These are phyloP conservation scores for Apiosordaria backusii DNA, from an alignment of 495 filamentous ascomycete genomes.

Conservation along the genomic window DNA sequence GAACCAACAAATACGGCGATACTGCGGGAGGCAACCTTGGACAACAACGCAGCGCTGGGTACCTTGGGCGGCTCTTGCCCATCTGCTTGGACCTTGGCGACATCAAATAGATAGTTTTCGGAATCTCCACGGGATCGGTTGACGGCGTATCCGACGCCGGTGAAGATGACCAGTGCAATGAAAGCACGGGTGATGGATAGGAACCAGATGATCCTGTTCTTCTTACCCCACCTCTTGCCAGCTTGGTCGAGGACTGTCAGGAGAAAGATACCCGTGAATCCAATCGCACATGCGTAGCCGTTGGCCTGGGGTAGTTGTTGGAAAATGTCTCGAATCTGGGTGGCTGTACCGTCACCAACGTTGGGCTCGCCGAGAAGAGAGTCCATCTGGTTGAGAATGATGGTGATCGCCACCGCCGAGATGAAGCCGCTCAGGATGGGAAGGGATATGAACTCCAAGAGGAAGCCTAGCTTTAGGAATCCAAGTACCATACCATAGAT, in stretches of 20 bases:
- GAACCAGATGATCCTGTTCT: constrained; percentile 42
- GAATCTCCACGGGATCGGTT: constrained; percentile 40
- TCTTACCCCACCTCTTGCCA: constrained; percentile 46
- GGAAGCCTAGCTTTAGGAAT: constrained; percentile 49
- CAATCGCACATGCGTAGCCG: constrained; percentile 43
- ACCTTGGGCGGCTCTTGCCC: constrained; percentile 41
- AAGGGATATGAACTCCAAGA: constrained; percentile 51
- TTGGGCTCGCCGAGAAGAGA: constrained; percentile 43
- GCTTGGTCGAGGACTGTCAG: constrained; percentile 42
- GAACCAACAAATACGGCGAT: constrained; percentile 47
- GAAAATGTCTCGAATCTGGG: constrained; percentile 44
- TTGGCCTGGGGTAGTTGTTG: constrained; percentile 38
- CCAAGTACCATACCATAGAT: constrained; percentile 49
- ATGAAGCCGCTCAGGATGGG: constrained; percentile 52
- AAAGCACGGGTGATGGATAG: constrained; percentile 45
- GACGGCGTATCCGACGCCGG: constrained; percentile 45
- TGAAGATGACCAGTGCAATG: constrained; percentile 46
- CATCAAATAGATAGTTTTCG: constrained; percentile 35
- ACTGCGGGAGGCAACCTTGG: constrained; percentile 36
- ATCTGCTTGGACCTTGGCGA: constrained; percentile 43
- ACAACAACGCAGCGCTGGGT: constrained; percentile 33
- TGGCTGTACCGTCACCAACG: constrained; percentile 39
- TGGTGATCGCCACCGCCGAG: constrained; percentile 48
- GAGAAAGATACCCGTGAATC: constrained; percentile 44
- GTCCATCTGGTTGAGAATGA: constrained; percentile 45